Conservation (phyloP, 163 green algal species). For the Scenedesmus sp. region DNA sequence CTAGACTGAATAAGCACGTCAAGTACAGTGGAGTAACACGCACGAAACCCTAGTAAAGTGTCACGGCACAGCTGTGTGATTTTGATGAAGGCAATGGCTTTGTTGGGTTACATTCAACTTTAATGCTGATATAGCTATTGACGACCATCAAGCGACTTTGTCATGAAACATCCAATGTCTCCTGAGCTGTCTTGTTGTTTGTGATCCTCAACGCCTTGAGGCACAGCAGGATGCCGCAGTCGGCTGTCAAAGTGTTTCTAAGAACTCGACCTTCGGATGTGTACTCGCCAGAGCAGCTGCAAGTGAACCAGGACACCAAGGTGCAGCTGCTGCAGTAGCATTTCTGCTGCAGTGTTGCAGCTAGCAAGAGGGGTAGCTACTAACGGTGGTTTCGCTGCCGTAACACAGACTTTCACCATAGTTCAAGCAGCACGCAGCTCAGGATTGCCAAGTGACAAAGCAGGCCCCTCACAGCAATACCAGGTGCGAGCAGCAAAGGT, state of each 20-base stretch:
- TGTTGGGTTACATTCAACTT: too few species aligned
- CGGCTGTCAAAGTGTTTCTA: slow-evolving; percentile 29
- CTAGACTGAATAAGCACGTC: neutral
- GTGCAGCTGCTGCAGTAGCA: neutral
- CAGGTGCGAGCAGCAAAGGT: neutral
- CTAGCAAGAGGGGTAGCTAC: neutral
- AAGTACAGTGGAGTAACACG: neutral
- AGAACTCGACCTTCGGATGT: slow-evolving; percentile 36
- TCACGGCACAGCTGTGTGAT: neutral
- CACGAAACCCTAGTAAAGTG: neutral
- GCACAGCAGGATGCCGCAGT: neutral
- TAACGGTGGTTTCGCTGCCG: neutral
- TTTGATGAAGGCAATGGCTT: too few species aligned
- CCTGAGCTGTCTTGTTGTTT: neutral
- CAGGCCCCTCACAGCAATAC: slow-evolving; percentile 34
- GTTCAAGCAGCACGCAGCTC: slow-evolving; percentile 8
- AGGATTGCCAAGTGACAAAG: slow-evolving; percentile 32
- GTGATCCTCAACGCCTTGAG: neutral
- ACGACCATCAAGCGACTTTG: neutral
- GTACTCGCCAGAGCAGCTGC: slow-evolving; percentile 19
- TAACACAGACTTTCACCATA: slow-evolving; percentile 28
- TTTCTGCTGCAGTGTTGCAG: neutral
- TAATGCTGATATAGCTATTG: neutral
- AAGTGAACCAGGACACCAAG: slow-evolving; percentile 39
- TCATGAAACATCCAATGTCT: neutral